Conservation (phyloP, 2,329 filamentous ascomycete species). For the Corinectria fuckeliana region DNA sequence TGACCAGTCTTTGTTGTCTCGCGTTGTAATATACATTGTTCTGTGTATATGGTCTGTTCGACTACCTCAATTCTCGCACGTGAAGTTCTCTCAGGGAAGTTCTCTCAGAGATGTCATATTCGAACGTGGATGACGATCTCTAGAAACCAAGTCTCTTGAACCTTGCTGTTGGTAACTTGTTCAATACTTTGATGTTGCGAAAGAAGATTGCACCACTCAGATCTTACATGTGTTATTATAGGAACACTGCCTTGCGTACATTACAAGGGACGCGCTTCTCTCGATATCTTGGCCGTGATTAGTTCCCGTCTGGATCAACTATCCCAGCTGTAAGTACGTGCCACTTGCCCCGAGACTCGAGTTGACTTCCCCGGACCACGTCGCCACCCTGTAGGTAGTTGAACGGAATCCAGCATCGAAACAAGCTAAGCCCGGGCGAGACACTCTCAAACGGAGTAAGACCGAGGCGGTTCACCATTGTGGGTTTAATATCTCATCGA, state of each 20-base stretch:
- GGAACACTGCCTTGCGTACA: too few species aligned
- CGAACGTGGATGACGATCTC: neutral
- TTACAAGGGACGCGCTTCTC: too few species aligned
- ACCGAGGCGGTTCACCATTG: neutral
- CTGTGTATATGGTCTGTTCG: too few species aligned
- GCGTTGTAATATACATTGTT: neutral
- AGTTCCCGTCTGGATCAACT: too few species aligned
- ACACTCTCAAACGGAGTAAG: constrained; percentile 2
- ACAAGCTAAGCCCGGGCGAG: neutral
- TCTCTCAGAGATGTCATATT: neutral
- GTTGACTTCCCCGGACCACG: neutral
- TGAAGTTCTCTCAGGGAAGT: neutral
- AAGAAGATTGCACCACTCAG: too few species aligned
- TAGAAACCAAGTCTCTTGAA: neutral
- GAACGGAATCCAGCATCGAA: neutral
- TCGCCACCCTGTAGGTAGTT: neutral
- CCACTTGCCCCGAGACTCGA: neutral
- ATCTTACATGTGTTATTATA: too few species aligned
- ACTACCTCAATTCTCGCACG: neutral
- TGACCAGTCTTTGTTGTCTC: neutral
- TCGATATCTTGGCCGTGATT: too few species aligned
- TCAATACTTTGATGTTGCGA: too few species aligned
- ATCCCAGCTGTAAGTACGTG: too few species aligned
- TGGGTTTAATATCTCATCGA: constrained; percentile 3
- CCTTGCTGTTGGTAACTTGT: too few species aligned